These are phyloP conservation scores for Zymoseptoria passerinii DNA, from an alignment of 2,329 filamentous ascomycete species.

Conservation along the genomic window DNA sequence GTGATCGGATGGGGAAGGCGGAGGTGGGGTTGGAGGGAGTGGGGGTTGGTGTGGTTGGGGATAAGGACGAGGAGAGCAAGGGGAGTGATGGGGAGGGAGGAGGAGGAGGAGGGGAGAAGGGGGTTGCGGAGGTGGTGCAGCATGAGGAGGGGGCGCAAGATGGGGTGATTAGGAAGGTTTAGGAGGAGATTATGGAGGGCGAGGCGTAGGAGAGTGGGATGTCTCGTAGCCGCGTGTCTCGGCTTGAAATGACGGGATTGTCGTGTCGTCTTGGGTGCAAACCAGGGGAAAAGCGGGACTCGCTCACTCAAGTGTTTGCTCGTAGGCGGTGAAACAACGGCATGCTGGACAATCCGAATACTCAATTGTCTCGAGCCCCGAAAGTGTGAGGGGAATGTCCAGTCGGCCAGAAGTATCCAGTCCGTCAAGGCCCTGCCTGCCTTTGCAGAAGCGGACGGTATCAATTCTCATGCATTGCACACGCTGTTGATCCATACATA, in stretches of 20 bases:
- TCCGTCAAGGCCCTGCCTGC: too few species aligned
- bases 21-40: slow-evolving; percentile 38
- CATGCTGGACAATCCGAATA: not conserved
- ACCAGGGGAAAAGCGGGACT: not conserved
- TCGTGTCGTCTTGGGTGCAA: too few species aligned
- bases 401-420: too few species aligned
- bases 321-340: not conserved
- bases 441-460: too few species aligned
- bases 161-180: slow-evolving; percentile 5
- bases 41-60: slow-evolving; percentile 5
- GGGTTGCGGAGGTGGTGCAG: slow-evolving; percentile 8
- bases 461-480: too few species aligned
- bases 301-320: not conserved
- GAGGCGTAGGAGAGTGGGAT: not conserved
- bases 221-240: slow-evolving; percentile 1
- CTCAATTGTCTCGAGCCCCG: too few species aligned
- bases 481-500: too few species aligned
- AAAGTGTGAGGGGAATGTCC: too few species aligned
- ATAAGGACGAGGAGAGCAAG: slow-evolving; percentile 25
- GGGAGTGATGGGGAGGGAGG: slow-evolving; percentile 1
- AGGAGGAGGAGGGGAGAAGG: slow-evolving; percentile 10
- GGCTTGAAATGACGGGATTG: too few species aligned
- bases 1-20: slow-evolving; percentile 47
- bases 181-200: not conserved
- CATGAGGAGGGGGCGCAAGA: slow-evolving; percentile 5